Base-by-base conservation (phyloP, 2,329 filamentous ascomycete species). In the Neopestalotiopsis sp. region DNA sequence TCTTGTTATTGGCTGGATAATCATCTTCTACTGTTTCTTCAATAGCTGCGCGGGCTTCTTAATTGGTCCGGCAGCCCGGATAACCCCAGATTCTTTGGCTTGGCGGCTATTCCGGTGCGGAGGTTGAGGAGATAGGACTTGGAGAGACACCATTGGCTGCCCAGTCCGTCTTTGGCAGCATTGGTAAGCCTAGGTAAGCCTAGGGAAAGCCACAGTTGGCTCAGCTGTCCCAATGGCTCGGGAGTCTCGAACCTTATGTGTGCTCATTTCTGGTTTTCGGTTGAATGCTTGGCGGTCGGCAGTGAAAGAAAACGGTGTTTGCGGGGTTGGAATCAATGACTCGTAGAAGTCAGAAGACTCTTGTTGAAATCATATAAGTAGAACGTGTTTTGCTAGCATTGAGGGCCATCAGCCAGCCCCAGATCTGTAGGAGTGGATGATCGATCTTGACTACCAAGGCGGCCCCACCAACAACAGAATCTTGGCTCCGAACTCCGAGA, bases 71-170 rank as follows among this genome's bases (percentile, higher is more conserved):
- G 34, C n/a, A 40, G 14, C 32, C 28, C 59, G 4, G 17, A 56
- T 59, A 59, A 34, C n/a, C n/a, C n/a, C 59, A 14, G 59, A 34
- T 3, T 34, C 13, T 17, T 24, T 32, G 4, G 12, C n/a, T 45
- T 65, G 62, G 62, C 62, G 62, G 62, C 10, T 49, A 30, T 65
- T 52, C 62, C 62, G 62, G 62, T 65, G 62, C 38, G 62, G 62
- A 65, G 57, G n/a, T 9, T 59, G 57, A 59, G 59, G 32, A 40
- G 59, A 62, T n/a, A 10, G 30, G 5, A 13, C 17, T 20, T 59
- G 49, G 57, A 24, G 30, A 14, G 32, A 24, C 24, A 65, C n/a
- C 12, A 28, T 14, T 7, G 40, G 28, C 2, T 6, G 3, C 5
- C 40, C 24, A 10, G 14, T 65, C 45, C 17, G n/a, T 24, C n/a